These are phyloP conservation scores for Ceratocystis colombiana DNA, from an alignment of 2,329 filamentous ascomycete species.

Conservation along the genomic window DNA sequence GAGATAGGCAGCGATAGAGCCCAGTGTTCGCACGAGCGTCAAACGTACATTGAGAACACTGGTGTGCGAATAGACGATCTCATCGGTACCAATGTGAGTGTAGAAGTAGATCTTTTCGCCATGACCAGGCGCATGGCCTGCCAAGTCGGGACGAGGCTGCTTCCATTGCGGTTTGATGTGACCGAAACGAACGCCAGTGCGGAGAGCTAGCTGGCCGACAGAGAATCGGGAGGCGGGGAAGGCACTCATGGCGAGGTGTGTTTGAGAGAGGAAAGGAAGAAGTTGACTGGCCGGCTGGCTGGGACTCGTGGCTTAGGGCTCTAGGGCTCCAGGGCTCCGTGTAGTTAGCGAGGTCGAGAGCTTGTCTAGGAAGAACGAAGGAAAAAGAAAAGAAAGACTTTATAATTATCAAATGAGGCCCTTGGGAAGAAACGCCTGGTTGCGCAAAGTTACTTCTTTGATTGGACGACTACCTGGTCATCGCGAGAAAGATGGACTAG, in stretches of 20 bases:
- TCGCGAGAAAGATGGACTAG: constrained; percentile 19
- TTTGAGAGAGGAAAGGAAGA: constrained; percentile 16
- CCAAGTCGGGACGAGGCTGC: constrained; percentile 27
- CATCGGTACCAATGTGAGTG: constrained; percentile 41
- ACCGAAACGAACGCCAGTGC: constrained; percentile 37
- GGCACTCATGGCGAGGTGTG: constrained; percentile 30
- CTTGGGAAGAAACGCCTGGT: neutral
- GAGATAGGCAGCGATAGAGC: neutral
- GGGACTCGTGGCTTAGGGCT: neutral
- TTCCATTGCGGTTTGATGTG: constrained; percentile 28
- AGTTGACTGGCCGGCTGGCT: neutral
- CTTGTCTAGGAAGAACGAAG: neutral
- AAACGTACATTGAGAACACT: constrained; percentile 39
- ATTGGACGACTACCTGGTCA: constrained; percentile 11
- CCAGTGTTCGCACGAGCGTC: no score
- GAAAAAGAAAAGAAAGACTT: neutral
- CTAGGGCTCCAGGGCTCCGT: neutral
- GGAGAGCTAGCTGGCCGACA: constrained; percentile 37
- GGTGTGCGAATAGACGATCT: constrained; percentile 45
- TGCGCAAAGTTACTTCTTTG: neutral
- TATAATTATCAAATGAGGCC: neutral
- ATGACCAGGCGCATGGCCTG: constrained; percentile 35
- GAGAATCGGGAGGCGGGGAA: constrained; percentile 30
- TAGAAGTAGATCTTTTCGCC: constrained; percentile 51
- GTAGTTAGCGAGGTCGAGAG: constrained; percentile 1